phyloP scores from a whole-genome alignment of 2,329 filamentous ascomycete species.

The Chrysosporium queenslandicum region DNA sequence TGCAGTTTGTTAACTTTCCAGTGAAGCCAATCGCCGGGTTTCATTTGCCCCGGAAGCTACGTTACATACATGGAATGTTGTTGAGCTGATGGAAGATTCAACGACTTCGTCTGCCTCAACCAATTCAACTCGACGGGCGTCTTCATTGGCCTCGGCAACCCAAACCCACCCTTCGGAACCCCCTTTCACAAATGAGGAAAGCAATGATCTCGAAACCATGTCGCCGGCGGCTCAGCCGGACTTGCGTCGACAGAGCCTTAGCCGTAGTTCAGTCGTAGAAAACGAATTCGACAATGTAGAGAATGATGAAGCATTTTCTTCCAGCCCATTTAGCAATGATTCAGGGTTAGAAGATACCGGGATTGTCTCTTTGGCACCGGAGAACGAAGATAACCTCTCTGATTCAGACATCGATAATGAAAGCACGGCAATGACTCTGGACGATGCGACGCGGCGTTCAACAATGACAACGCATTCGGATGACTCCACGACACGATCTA shows the following conservation, averaged over 20 bases:
- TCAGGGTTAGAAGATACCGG: constrained; percentile 39
- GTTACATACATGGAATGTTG: constrained; percentile 90
- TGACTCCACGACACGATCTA: constrained; percentile 53
- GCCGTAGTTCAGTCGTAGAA: constrained; percentile 29
- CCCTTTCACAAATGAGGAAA: constrained; percentile 24
- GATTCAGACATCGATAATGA: constrained; percentile 48
- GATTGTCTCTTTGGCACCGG: constrained; percentile 31
- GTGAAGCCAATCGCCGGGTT: constrained; percentile 73
- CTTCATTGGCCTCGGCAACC: constrained; percentile 47
- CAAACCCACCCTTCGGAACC: neutral
- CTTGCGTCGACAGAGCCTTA: neutral
- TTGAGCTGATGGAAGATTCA: constrained; percentile 80
- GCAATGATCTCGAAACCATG: constrained; percentile 1
- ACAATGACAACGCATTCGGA: constrained; percentile 51
- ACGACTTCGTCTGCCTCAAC: constrained; percentile 65
- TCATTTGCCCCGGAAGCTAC: constrained; percentile 97
- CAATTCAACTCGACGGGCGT: constrained; percentile 64
- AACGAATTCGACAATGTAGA: constrained; percentile 57
- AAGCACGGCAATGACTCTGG: constrained; percentile 71
- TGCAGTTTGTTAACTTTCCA: constrained; percentile 4
- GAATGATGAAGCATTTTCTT: constrained; percentile 59
- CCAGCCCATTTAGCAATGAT: constrained; percentile 63
- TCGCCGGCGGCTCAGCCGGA: constrained; percentile 4
- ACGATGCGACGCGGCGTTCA: constrained; percentile 63
- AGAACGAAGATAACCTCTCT: constrained; percentile 42